Conservation (phyloP, 1,284 basidiomycete species). For the Moesziomyces globuligerus region DNA sequence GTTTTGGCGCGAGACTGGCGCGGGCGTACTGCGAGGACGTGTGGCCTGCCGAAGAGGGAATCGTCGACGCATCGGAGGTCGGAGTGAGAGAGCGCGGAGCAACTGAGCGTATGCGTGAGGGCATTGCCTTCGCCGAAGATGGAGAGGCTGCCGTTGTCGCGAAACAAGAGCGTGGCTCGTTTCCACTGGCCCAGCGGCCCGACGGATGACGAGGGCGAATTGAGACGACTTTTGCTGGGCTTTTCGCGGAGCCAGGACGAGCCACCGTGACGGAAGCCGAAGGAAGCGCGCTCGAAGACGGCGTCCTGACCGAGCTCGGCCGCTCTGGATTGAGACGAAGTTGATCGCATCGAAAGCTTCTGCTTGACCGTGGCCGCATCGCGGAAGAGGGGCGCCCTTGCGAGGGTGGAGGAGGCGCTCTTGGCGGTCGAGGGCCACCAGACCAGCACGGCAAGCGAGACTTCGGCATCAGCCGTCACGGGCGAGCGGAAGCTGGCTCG, state of each 20-base stretch:
- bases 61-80: slow-evolving; percentile 55
- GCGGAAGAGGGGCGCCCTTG: slow-evolving; percentile 38
- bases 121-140: slow-evolving; percentile 51
- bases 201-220: slow-evolving; percentile 25
- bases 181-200: slow-evolving; percentile 46
- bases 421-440: slow-evolving; percentile 39
- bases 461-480: slow-evolving; percentile 21
- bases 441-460: slow-evolving; percentile 22
- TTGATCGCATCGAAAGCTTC: slow-evolving; percentile 31
- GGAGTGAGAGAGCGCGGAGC: slow-evolving; percentile 29
- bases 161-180: slow-evolving; percentile 41
- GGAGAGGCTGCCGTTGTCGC: slow-evolving; percentile 50
- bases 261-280: slow-evolving; percentile 28
- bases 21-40: slow-evolving; percentile 54
- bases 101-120: slow-evolving; percentile 50
- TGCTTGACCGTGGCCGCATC: slow-evolving; percentile 45
- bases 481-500: slow-evolving; percentile 7
- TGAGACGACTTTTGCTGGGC: slow-evolving; percentile 41
- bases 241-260: slow-evolving; percentile 46
- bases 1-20: slow-evolving; percentile 7
- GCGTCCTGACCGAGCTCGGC: slow-evolving; percentile 23
- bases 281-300: slow-evolving; percentile 33
- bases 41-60: slow-evolving; percentile 46
- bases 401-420: slow-evolving; percentile 25
- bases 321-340: slow-evolving; percentile 5